Evolutionary conservation across 2,329 filamentous ascomycete genomes (phyloP), one percentile per base, ranked within the genome.

Genomic region (Ilyonectria mors-panacis): DNA sequence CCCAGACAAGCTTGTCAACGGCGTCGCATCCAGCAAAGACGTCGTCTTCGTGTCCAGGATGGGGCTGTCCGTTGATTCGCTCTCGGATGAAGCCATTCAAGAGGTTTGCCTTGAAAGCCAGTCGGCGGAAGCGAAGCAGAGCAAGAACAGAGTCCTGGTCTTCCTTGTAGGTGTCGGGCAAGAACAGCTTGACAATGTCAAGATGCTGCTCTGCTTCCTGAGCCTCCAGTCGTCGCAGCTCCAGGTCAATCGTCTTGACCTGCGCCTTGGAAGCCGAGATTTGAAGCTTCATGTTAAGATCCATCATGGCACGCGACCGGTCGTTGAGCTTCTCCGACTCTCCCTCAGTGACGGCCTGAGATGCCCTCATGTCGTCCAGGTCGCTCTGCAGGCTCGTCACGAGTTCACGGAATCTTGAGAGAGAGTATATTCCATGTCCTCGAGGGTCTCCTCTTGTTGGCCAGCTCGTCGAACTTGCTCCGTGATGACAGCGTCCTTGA

Each of bases 271-370:
- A 89, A 12, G 94, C 94, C 13, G 94, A 97, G 63, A 93, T 89
- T 77, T 97, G 95, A 48, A 99, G 87, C 82, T 97, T 97, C 87
- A 95, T 89, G 80, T 98, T 98, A 51, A 99, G 87, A 76, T 99
- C 95, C 89, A 97, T 93, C 92, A 99, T 97, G 60, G 95, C 94
- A 69, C 94, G 90, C 50, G 95, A 97, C 69, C 94, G 92, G 75
- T 89, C 93, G 71, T 92, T 95, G 62, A 98, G 89, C 79, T 98
- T 94, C 78, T 95, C 94, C 1, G 95, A 94, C 79, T 98, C 95
- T 17, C 92, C 92, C 80, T 98, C 96, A 1, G 94, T 97, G 73
- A 98, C 93, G 50, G 95, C 94, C 75, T 97, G 94, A 4, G 94
- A 97, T 13, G 95, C 93, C 66, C 94, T 90, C 87, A 98, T 95